Evolutionary conservation across 345 rosid species (phyloP), one percentile per base, ranked within the genome.

Genomic region (Brassica nigra): DNA sequence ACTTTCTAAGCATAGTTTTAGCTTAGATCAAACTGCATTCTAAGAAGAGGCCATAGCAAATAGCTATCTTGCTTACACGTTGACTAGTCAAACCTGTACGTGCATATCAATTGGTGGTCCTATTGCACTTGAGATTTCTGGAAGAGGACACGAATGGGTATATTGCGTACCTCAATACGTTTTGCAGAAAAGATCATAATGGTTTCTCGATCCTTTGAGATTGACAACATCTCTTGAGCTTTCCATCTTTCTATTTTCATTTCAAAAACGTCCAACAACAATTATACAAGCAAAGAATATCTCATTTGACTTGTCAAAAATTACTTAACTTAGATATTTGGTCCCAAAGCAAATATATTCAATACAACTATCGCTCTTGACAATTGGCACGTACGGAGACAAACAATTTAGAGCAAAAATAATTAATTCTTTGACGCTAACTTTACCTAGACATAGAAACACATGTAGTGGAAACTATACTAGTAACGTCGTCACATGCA

Each of bases 91-190:
- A 81, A 66, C 10, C 49, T 36, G 57, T 76, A 42, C 73, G 68
- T 64, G 73, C 80, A 55, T 57, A 80, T 15, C 70, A 57, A 75
- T 34, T 71, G 80, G 83, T 76, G 83, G 83, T 81, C 83, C 83
- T 70, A 39, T 66, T 30, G 58, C 80, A 76, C 80, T 80, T 52
- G 76, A 65, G 68, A 70, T 58, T 70, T 70, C 42, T 44, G 68
- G 36, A 58, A 57, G 69, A 71, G 47, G 79, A 76, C 80, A 76
- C 83, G 80, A 68, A 80, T 73, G 47, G 14, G 49, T 74, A 65
- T 74, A 68, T 68, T 74, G 65, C 66, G 59, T 74, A 68, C 49
- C 30, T 69, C 75, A 23, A 66, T 71, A 12, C 55, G 67, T 80
- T 30, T 70, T 30, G 23, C 23, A 64, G 39, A 63, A 66, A 2